Base-by-base conservation (phyloP, 208 protist genomes). In the Lotmaria passim region DNA sequence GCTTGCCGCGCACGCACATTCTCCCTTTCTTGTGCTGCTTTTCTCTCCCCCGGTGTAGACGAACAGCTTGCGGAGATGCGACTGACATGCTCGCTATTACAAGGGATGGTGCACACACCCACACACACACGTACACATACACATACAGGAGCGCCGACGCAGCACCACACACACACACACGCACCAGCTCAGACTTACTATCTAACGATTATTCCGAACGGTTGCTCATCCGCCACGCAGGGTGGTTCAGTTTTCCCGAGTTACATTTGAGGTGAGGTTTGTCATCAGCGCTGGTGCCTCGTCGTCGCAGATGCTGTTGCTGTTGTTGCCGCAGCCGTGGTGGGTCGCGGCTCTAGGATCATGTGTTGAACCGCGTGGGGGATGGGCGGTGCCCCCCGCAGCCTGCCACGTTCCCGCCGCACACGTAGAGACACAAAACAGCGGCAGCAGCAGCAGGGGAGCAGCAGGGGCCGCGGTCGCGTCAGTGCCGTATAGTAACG, bases 191-290 rank as follows among this genome's bases (percentile, higher is more conserved):
- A 87, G 61, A 69, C 50, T 28, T 94, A 65, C 34, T 84, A 91
- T 55, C 60, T 79, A 73, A 98, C 79, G 60, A 79, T 81, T 58
- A 94, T 83, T 55, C 96, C 86, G 24, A 93, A 58, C 21, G 91
- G 90, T 28, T 87, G 86, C 58, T 76, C 69, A 57, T 82, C 77
- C 62, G 33, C 50, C 62, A 68, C 62, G 26, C 38, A 21, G 24
- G 50, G 39, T 58, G 60, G 30, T n/a, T 71, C 86, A 53, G 87
- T 87, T 69, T 75, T 86, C 36, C 79, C 74, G 69, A 95, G 75
- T 64, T 91, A 77, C 41, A 90, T 72, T 23, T 63, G 56, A 79
- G 82, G 75, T 56, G 76, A 34, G 51, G 48, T 38, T 41, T 53
- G 39, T 72, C 68, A 65, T 74, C 68, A 79, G 57, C 51, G 61